phyloP scores from a whole-genome alignment of 2,329 filamentous ascomycete species.

The Aspergillus sp. region DNA sequence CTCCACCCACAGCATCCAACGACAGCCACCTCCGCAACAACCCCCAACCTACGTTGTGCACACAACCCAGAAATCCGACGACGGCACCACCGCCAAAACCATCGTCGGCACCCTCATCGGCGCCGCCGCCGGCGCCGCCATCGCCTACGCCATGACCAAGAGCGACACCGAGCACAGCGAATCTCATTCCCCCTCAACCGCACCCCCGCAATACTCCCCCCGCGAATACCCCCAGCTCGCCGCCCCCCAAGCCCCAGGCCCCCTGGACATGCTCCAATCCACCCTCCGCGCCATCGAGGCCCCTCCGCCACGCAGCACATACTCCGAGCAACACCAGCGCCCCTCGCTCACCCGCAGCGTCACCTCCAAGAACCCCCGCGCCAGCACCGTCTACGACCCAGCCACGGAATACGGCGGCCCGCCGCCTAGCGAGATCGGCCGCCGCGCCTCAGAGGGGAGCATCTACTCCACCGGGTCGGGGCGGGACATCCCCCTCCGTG shows the following conservation, averaged over 20 bases:
- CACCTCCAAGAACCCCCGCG: slow-evolving; percentile 39
- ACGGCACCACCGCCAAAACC: slow-evolving; percentile 53
- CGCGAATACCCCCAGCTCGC: slow-evolving; percentile 24
- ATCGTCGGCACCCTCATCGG: slow-evolving; percentile 75
- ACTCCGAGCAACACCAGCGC: slow-evolving; percentile 25
- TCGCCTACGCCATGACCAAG: slow-evolving; percentile 71
- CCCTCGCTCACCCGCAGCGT: slow-evolving; percentile 33
- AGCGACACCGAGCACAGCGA: slow-evolving; percentile 45
- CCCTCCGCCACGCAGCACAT: slow-evolving; percentile 24
- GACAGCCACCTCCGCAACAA: not conserved
- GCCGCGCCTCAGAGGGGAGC: slow-evolving; percentile 37
- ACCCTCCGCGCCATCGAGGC: slow-evolving; percentile 33
- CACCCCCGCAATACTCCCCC: slow-evolving; percentile 22
- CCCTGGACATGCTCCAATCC: slow-evolving; percentile 21
- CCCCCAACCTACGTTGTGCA: slow-evolving; percentile 23
- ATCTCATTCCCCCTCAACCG: slow-evolving; percentile 8
- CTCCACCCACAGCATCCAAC: slow-evolving; percentile 15
- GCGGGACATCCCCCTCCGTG: slow-evolving; percentile 32
- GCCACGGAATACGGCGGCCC: slow-evolving; percentile 31
- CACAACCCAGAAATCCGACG: slow-evolving; percentile 29
- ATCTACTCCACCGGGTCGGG: slow-evolving; percentile 28
- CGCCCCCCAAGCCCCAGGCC: slow-evolving; percentile 20
- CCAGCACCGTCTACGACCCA: slow-evolving; percentile 39
- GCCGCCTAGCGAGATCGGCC: slow-evolving; percentile 27
- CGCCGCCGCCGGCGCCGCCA: slow-evolving; percentile 71